These are phyloP conservation scores for Carnegiea gigantea DNA, from an alignment of 179 eudicot genomes.

Conservation along the genomic window DNA sequence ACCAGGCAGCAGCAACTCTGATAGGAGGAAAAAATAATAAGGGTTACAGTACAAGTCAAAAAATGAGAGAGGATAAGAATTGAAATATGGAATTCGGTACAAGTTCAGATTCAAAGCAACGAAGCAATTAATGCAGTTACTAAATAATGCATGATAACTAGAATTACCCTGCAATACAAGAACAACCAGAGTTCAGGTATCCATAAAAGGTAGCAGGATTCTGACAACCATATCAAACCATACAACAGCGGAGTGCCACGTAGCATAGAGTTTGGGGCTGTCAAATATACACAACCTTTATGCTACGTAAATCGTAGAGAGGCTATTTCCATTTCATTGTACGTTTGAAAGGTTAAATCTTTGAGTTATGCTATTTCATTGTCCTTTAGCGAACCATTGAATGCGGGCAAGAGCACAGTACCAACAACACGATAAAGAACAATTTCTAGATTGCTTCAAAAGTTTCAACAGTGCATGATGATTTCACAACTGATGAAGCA, in stretches of 20 bases:
- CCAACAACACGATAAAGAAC: background rate
- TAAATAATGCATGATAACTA: too few species aligned
- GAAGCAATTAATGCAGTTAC: background rate
- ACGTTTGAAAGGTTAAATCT: background rate
- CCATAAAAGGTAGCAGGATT: too few species aligned
- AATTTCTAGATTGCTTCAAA: background rate
- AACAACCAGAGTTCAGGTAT: background rate
- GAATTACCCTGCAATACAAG: background rate
- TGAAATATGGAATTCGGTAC: background rate
- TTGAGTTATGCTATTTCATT: background rate
- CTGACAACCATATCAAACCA: background rate
- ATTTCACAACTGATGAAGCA: background rate
- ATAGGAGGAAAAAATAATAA: slow-evolving; percentile 1
- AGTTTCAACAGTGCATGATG: background rate
- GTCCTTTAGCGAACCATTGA: background rate
- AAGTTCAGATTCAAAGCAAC: background rate
- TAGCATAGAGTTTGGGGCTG: background rate
- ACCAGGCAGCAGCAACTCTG: slow-evolving; percentile 33
- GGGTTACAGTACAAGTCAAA: background rate
- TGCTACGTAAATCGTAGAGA: background rate
- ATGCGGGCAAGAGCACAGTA: background rate
- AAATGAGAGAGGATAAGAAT: background rate
- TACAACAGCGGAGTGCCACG: background rate
- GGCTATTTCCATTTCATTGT: background rate
- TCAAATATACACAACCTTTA: background rate